Percentiles rank a stretch among this genome's conserved stretches.
Conservation (phyloP, 1,284 basidiomycete species). For the Irpex sp. region DNA sequence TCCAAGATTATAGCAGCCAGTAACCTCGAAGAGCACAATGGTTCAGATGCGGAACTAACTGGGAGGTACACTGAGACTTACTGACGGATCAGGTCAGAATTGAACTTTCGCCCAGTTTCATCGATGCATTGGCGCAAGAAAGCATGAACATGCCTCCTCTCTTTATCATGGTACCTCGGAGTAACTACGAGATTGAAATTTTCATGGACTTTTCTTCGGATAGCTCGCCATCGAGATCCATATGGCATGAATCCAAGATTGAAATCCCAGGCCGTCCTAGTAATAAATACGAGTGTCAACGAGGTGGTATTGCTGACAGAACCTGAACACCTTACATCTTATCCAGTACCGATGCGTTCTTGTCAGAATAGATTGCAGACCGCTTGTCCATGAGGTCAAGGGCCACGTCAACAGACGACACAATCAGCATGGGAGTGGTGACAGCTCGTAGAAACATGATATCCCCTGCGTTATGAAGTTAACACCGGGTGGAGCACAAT, state of each 20-base stretch:
- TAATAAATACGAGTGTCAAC: slow-evolving; percentile 19
- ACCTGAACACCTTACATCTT: slow-evolving; percentile 42
- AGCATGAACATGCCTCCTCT: not conserved
- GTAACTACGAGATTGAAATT: slow-evolving; percentile 12
- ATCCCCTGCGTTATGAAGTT: not conserved
- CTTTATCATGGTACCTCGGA: slow-evolving; percentile 4
- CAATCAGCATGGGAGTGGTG: not conserved
- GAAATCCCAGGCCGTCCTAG: slow-evolving; percentile 23
- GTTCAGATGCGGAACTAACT: slow-evolving; percentile 1
- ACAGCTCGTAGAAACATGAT: not conserved
- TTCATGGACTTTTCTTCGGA: slow-evolving; percentile 19
- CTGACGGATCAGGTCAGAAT: not conserved
- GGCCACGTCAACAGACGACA: not conserved
- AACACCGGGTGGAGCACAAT: not conserved
- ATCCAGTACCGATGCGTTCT: not conserved
- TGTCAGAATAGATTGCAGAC: slow-evolving; percentile 4
- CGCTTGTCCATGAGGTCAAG: slow-evolving; percentile 1
- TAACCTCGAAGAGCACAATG: not conserved
- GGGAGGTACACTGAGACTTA: not conserved
- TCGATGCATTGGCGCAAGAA: not conserved
- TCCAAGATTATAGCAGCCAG: not conserved
- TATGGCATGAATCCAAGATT: slow-evolving; percentile 28
- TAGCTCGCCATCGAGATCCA: slow-evolving; percentile 25
- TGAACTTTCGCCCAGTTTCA: not conserved
- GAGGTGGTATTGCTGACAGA: slow-evolving; percentile 43